Evolutionary conservation across 257 asterid genomes (phyloP), one percentile per base, ranked within the genome.

Genomic region (Schizonepeta tenuifolia): DNA sequence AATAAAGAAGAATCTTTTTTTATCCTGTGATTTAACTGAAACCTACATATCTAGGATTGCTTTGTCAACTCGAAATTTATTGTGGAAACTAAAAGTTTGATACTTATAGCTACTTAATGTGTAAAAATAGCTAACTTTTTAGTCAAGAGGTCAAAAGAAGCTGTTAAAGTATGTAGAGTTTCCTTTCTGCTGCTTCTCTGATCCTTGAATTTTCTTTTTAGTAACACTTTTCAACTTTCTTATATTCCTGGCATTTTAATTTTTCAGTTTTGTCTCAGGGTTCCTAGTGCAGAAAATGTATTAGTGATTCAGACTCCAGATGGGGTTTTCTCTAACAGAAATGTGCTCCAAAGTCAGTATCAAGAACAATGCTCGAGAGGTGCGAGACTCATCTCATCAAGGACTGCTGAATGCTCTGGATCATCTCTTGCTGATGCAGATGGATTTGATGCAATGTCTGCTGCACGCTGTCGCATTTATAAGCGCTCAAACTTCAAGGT

Each of bases 401-500:
- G 78, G 72, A 65, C 76, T 67, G 82, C 76, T 51, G 92, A 86
- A 65, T 73, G 88, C 75, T 78, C 81, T 43, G 90, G 80, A 67
- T 61, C 83, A 72, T 80, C 86, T 75, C 87, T 69, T 78, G 77
- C 72, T 38, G 90, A 74, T 75, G 77, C 78, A 43, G 71, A 51
- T 57, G 89, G 81, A 65, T 69, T 82, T 44, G 96, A 85, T 43
- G 89, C 80, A 64, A 75, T 84, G 79, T 87, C 99, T 77, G 87
- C 94, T 44, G 96, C 98, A 71, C 83, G 98, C 79, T 88, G 98
- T 84, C 96, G 92, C 43, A 63, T 84, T 65, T 95, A 83, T 71
- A 78, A 81, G 71, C 77, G 81, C 75, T 80, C 92, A 2, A 75
- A 72, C 62, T 20, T 71, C 28, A 90, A 90, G 95, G 98, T 90